phyloP scores from a whole-genome alignment of 139 green algal species.

The Tetraselmis chui region DNA sequence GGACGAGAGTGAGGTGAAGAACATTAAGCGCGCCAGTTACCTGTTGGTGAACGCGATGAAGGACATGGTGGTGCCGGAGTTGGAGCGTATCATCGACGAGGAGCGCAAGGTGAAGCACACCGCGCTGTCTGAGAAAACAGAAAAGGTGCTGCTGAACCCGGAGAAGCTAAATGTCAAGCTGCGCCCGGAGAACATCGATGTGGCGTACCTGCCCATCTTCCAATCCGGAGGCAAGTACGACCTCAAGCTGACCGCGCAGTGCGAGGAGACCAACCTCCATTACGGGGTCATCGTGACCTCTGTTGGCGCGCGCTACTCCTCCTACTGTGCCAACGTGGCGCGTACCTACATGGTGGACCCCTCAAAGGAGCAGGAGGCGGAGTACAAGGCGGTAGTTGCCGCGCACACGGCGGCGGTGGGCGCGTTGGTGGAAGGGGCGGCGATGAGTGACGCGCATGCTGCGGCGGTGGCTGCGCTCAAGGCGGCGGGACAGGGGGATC shows the following conservation, averaged over 20 bases:
- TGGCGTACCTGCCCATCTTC: conserved; percentile 91
- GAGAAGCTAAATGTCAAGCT: conserved; percentile 65
- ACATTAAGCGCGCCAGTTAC: conserved; percentile 66
- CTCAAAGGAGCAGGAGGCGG: conserved; percentile 40
- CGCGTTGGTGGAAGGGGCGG: conserved; percentile 58
- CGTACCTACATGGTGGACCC: conserved; percentile 89
- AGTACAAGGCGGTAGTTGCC: conserved; percentile 22
- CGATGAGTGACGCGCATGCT: conserved; percentile 56
- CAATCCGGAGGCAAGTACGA: conserved; percentile 74
- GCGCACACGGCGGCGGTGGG: conserved; percentile 73
- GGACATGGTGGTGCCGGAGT: conserved; percentile 59
- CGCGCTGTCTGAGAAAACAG: conserved; percentile 62
- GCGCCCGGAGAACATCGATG: conserved; percentile 76
- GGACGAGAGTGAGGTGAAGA: conserved; percentile 71
- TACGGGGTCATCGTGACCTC: conserved; percentile 63
- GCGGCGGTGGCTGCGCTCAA: conserved; percentile 57
- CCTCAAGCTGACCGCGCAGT: conserved; percentile 41
- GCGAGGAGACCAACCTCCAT: conserved; percentile 33
- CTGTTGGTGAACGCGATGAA: conserved; percentile 60
- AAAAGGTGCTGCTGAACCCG: conserved; percentile 44
- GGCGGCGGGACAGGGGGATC: conserved; percentile 38
- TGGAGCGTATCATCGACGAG: conserved; percentile 78
- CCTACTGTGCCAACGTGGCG: conserved; percentile 89
- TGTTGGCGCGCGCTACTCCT: conserved; percentile 71
- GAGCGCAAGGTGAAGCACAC: conserved; percentile 86